Base-by-base conservation (phyloP, 805 yeast genomes). In the Millerozyma acaciae region DNA sequence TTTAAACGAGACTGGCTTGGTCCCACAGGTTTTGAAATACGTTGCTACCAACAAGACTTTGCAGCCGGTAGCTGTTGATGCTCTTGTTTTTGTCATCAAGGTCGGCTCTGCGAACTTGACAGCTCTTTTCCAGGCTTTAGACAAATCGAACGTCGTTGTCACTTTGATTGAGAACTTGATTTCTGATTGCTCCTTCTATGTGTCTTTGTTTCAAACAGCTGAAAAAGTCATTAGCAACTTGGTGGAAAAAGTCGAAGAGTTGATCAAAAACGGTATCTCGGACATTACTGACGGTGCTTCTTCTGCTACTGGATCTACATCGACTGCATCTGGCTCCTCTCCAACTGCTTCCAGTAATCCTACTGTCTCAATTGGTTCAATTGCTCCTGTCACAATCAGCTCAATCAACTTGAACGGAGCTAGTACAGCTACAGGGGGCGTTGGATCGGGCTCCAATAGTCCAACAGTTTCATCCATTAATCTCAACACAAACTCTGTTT, bases 131-230 rank as follows among this genome's bases (percentile, higher is more conserved):
- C 35, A 46, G 18, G 62, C 63, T 15, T 57, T 65, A 44, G 66
- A 59, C 34, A 49, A 60, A 35, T 60, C 67, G 5, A 57, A 56
- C 32, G 59, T 65, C 42, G 51, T 62, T 30, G 56, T 49, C 8
- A 47, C 51, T 13, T 63, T 62, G 9, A 38, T 62, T 21, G 51
- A 60, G 29, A 62, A 61, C 21, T 51, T 65, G 27, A 60, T 65
- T 34, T 42, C 57, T 28, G 65, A 65, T 44, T 65, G 71, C 51
- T 35, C 45, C 16, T 57, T 64, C 25, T 65, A 64, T 38, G 67
- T 51, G 21, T 44, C 51, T 12, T 47, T 65, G 25, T 52, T 63
- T 43, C 50, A 52, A 35, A 37, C 52, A 34, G 68, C 62, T 21
- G 53, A 51, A 42, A 35, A 40, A n/a, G 37, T 48, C 8, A 52